These are phyloP conservation scores for Phlebiopsis gigantea DNA, from an alignment of 768 basidiomycete genomes.

Conservation along the genomic window DNA sequence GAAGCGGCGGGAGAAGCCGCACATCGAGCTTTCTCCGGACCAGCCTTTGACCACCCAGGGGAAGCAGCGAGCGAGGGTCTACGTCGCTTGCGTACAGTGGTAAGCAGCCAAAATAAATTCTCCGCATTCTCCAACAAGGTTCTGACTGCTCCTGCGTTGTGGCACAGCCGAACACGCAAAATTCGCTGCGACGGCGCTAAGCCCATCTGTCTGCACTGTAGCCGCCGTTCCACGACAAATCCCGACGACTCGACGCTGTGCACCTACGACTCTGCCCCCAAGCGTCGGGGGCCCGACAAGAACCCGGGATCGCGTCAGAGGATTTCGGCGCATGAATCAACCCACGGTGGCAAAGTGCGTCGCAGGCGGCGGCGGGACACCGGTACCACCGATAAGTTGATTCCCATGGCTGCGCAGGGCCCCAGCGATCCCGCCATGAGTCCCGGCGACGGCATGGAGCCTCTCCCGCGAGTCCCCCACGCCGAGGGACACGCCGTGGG, in stretches of 20 bases:
- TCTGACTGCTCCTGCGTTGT: conserved; percentile 14
- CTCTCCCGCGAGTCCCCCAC: background rate
- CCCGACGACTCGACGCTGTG: conserved; percentile 37
- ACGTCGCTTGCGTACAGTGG: conserved; percentile 79
- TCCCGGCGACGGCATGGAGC: background rate
- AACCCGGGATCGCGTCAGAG: conserved; percentile 76
- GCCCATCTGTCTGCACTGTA: conserved; percentile 71
- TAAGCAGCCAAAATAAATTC: conserved; percentile 23
- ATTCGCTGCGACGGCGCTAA: conserved; percentile 81
- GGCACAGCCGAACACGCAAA: conserved; percentile 62
- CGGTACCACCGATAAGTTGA: conserved; percentile 1
- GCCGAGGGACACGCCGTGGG: background rate
- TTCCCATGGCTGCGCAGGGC: conserved; percentile 8
- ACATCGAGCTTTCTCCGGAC: conserved; percentile 64
- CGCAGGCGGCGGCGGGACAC: conserved; percentile 10
- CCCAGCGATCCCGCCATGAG: background rate
- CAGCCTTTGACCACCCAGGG: conserved; percentile 81
- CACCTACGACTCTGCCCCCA: conserved; percentile 64
- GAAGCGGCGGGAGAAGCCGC: conserved; percentile 35
- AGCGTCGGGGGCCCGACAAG: conserved; percentile 77
- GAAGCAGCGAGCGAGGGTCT: conserved; percentile 69
- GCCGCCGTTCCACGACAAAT: conserved; percentile 32
- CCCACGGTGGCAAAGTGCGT: conserved; percentile 25
- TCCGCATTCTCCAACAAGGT: background rate
- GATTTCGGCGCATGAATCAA: conserved; percentile 34